Percentiles rank a stretch among this genome's conserved stretches.
These are phyloP conservation scores for Lepidopterella palustris DNA, from an alignment of 495 filamentous ascomycete species.

Conservation along the genomic window DNA sequence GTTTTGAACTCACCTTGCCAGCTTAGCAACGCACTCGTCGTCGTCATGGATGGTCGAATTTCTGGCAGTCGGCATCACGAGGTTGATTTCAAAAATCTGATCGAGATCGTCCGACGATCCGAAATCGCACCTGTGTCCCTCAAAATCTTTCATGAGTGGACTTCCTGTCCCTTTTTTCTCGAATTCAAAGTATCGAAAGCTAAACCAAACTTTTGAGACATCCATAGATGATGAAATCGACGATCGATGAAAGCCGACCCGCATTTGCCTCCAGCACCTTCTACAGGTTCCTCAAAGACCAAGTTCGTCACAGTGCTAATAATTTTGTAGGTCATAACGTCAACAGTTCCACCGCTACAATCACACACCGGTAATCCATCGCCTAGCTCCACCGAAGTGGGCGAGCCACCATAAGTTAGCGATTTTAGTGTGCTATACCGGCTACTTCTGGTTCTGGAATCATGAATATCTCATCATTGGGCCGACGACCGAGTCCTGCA, in stretches of 20 bases:
- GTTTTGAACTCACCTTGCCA: not conserved
- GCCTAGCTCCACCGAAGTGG: conserved; percentile 16
- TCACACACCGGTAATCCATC: conserved; percentile 30
- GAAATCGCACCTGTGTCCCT: conserved; percentile 28
- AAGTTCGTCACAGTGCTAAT: conserved; percentile 19
- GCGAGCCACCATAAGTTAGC: conserved; percentile 5
- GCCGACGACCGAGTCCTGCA: conserved; percentile 31
- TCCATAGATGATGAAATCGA: conserved; percentile 26
- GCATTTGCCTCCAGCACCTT: conserved; percentile 31
- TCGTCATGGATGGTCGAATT: not conserved
- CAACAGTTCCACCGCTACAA: conserved; percentile 35
- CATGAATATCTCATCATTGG: conserved; percentile 26
- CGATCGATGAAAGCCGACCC: conserved; percentile 29
- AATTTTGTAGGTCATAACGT: conserved; percentile 29
- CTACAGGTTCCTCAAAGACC: conserved; percentile 21
- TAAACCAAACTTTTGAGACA: conserved; percentile 27
- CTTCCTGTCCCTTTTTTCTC: conserved; percentile 29
- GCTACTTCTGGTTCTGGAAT: conserved; percentile 38
- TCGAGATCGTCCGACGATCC: not conserved
- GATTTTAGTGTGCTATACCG: conserved; percentile 20
- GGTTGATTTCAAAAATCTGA: not conserved
- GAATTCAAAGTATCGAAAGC: conserved; percentile 21
- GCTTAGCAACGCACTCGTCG: conserved; percentile 1
- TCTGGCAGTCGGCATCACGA: not conserved
- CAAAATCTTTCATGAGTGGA: conserved; percentile 31